Conservation (phyloP, 306 rosid genomes). For the Begonia masoniana region DNA sequence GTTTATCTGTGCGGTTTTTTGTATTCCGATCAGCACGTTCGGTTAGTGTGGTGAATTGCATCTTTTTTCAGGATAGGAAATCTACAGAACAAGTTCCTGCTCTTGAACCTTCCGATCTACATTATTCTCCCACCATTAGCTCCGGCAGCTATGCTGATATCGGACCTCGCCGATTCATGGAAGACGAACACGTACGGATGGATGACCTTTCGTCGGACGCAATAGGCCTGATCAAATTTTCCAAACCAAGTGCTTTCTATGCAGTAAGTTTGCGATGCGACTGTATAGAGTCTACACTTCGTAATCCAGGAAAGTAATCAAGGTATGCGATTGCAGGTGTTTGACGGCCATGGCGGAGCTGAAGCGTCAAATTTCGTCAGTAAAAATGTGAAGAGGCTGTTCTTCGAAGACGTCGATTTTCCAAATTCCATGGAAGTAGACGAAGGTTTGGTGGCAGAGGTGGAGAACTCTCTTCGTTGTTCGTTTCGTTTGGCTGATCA, state of each 20-base stretch:
- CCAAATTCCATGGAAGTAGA: conserved; percentile 53
- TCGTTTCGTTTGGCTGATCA: conserved; percentile 75
- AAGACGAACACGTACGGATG: conserved; percentile 90
- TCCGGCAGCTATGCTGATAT: conserved; percentile 92
- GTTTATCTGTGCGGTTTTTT: conserved; percentile 13
- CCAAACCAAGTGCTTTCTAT: conserved; percentile 89
- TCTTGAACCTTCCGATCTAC: conserved; percentile 24
- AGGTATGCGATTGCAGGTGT: conserved; percentile 38
- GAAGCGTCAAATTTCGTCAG: conserved; percentile 86
- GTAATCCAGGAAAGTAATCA: conserved; percentile 5
- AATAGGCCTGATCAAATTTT: conserved; percentile 50
- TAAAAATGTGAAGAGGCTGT: conserved; percentile 54
- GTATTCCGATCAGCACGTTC: not conserved
- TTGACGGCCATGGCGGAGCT: conserved; percentile 99
- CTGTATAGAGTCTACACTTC: conserved; percentile 3
- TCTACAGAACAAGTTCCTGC: conserved; percentile 13
- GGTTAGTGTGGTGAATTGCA: not conserved
- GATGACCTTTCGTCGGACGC: conserved; percentile 66
- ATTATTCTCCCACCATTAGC: conserved; percentile 58
- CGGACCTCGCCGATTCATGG: conserved; percentile 90
- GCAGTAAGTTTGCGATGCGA: conserved; percentile 40
- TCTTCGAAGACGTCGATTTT: conserved; percentile 64
- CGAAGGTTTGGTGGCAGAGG: conserved; percentile 40
- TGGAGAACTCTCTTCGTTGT: conserved; percentile 47
- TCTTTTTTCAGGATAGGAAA: conserved; percentile 33